A percentile compares a stretch with the other conserved stretches of the same genome.
These are phyloP conservation scores for Clitopilus passeckerianus DNA, from an alignment of 768 basidiomycete genomes.

Conservation along the genomic window DNA sequence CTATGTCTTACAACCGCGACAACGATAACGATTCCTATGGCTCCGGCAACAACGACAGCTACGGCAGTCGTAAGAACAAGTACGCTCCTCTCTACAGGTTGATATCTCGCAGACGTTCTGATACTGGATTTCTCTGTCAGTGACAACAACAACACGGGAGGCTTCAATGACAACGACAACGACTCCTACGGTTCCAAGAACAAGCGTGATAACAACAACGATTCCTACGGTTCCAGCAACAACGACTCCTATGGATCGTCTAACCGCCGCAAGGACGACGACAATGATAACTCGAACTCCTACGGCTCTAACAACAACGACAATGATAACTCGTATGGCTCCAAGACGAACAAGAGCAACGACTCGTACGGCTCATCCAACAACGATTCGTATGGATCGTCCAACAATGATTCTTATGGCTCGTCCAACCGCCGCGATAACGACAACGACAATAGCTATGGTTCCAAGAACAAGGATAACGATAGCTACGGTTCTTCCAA, in stretches of 20 bases:
- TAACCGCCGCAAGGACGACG: slow-evolving; percentile 13
- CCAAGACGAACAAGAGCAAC: slow-evolving; percentile 7
- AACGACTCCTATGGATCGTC: slow-evolving; percentile 4
- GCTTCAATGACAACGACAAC: slow-evolving; percentile 8
- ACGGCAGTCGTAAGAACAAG: background rate
- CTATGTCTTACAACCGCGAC: slow-evolving; percentile 18
- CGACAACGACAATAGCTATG: slow-evolving; percentile 16
- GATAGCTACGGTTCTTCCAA: slow-evolving; percentile 6
- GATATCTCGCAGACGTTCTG: background rate
- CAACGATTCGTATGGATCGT: slow-evolving; percentile 14
- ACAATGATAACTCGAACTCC: slow-evolving; percentile 13
- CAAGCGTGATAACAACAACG: slow-evolving; percentile 8
- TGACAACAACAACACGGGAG: background rate
- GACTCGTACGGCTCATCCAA: slow-evolving; percentile 13
- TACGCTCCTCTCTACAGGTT: background rate
- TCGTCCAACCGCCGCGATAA: slow-evolving; percentile 8
- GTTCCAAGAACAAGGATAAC: slow-evolving; percentile 15
- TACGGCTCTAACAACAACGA: slow-evolving; percentile 13
- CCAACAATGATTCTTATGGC: slow-evolving; percentile 9
- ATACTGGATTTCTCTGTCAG: background rate
- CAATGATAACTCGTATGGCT: slow-evolving; percentile 2
- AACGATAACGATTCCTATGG: slow-evolving; percentile 17
- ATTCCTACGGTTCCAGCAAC: slow-evolving; percentile 7
- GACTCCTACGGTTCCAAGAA: slow-evolving; percentile 19
- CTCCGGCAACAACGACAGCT: slow-evolving; percentile 9